Percentiles rank a stretch among this genome's conserved stretches.
These are phyloP conservation scores for Microsporum audouinii DNA, from an alignment of 2,329 filamentous ascomycete species.

Conservation along the genomic window DNA sequence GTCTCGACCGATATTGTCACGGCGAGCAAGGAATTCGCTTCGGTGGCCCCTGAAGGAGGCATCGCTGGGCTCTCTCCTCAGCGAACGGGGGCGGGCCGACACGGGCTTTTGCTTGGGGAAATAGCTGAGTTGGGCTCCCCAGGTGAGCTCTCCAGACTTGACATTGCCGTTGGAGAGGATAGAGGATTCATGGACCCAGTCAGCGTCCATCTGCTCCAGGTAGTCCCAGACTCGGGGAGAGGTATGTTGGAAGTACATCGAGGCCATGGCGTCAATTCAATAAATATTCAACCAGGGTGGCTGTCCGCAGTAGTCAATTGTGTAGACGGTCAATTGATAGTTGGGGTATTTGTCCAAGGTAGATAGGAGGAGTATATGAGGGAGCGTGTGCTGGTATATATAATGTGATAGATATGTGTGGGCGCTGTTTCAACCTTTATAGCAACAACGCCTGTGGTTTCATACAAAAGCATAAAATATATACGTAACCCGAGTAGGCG, in stretches of 20 bases:
- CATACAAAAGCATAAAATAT: background rate
- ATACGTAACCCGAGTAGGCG: background rate
- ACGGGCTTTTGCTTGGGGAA: background rate
- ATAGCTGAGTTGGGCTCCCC: background rate
- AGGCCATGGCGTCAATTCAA: background rate
- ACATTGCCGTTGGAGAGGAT: background rate
- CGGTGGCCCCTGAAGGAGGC: background rate
- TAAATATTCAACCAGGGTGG: background rate
- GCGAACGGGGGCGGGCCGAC: background rate
- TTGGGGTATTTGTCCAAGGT: background rate
- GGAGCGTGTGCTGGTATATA: background rate
- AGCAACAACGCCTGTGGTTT: background rate
- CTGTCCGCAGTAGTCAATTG: background rate
- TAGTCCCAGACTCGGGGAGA: background rate
- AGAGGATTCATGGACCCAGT: background rate
- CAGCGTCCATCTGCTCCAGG: background rate
- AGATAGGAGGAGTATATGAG: background rate
- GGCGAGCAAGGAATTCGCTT: background rate
- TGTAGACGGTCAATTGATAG: background rate
- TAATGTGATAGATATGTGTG: background rate
- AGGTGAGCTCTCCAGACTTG: background rate
- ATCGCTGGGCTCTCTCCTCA: background rate
- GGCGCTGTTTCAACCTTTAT: background rate
- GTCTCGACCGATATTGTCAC: background rate
- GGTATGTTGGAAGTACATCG: background rate